Percentiles rank a stretch among this genome's conserved stretches.
These are phyloP conservation scores for Salix purpurea DNA, from an alignment of 345 rosid genomes.

Conservation along the genomic window DNA sequence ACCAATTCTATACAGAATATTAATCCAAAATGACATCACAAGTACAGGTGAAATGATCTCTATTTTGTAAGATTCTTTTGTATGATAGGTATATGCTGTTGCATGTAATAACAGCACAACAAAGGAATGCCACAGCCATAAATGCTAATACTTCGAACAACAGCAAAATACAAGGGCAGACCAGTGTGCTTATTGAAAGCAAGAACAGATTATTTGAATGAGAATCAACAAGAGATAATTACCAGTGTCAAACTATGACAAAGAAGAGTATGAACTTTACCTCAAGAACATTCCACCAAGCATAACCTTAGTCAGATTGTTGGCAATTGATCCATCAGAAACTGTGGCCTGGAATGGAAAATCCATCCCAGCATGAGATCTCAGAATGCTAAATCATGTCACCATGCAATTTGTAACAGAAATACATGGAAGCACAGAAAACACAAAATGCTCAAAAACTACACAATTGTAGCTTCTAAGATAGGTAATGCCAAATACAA, in stretches of 20 bases:
- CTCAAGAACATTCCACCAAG: constrained; percentile 85
- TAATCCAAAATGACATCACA: background rate
- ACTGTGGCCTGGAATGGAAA: constrained; percentile 83
- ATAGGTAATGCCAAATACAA: background rate
- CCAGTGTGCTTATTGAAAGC: background rate
- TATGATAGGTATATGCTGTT: background rate
- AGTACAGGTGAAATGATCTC: background rate
- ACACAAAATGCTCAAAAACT: background rate
- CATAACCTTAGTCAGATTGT: constrained; percentile 66
- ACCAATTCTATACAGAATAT: background rate
- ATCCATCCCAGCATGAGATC: constrained; percentile 20
- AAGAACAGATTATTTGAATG: background rate
- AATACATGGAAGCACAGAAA: constrained; percentile 1
- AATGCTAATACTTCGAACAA: constrained; percentile 10
- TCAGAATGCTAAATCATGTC: background rate
- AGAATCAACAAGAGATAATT: background rate
- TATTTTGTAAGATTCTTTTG: too few species aligned
- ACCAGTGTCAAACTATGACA: background rate
- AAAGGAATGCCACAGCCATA: constrained; percentile 4
- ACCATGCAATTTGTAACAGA: background rate
- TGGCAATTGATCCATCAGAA: constrained; percentile 76
- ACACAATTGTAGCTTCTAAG: background rate
- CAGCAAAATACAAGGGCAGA: background rate
- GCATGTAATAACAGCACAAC: background rate
- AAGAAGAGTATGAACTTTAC: constrained; percentile 30